A percentile compares a stretch with the other conserved stretches of the same genome.
These are phyloP conservation scores for Hyphopichia wangnamkhiaoensis DNA, from an alignment of 1,139 yeast species.

Conservation along the genomic window DNA sequence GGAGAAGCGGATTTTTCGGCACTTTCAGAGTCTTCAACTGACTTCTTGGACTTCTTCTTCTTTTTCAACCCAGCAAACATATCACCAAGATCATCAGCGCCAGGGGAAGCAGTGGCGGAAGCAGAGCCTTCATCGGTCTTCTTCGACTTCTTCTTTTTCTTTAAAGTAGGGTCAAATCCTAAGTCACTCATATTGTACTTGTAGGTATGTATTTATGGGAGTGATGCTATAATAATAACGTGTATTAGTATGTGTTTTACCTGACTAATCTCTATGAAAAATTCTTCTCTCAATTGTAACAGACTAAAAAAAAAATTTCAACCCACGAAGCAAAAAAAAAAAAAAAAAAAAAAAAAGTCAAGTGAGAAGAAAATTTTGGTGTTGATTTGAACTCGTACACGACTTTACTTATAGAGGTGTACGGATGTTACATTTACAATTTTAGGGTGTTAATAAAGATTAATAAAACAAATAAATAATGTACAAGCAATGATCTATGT, in stretches of 20 bases:
- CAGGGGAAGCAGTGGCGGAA: conserved; percentile 36
- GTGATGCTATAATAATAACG: neutral
- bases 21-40: conserved; percentile 33
- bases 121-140: conserved; percentile 43
- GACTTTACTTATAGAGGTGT: neutral
- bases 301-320: neutral
- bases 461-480: neutral
- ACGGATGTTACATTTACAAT: neutral
- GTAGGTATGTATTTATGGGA: neutral
- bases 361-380: too few relatives aligned
- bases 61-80: conserved; percentile 56
- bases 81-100: conserved; percentile 44
- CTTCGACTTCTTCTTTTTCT: conserved; percentile 82
- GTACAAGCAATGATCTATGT: neutral
- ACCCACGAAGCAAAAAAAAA: conserved; percentile 1
- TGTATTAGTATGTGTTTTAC: neutral
- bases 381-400: too few relatives aligned
- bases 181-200: conserved; percentile 50
- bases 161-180: conserved; percentile 76
- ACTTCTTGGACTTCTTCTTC: conserved; percentile 53
- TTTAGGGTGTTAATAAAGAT: neutral
- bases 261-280: neutral
- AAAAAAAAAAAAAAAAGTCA: conserved; percentile 3
- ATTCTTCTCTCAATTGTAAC: neutral
- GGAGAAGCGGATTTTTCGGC: conserved; percentile 37